A percentile compares a stretch with the other conserved stretches of the same genome.
Evolutionary conservation across 495 filamentous ascomycete genomes (phyloP).

Genomic region (Podospora tetraspora): DNA sequence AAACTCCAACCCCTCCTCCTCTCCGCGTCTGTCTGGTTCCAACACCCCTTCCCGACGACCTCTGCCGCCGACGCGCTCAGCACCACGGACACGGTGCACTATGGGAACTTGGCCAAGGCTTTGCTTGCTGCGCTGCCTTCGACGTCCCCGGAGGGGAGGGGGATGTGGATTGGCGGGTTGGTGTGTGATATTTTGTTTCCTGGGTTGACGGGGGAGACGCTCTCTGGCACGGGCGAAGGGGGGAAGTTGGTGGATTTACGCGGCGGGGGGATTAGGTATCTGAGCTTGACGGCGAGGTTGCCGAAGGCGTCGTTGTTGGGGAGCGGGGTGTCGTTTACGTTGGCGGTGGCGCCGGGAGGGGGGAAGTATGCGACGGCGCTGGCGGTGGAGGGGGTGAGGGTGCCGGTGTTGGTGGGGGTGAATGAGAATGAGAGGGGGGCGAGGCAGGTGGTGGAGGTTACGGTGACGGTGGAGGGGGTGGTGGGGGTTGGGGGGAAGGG

Average conservation of each 20-base stretch:
- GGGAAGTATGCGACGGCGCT: constrained; percentile 26
- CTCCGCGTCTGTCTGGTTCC: constrained; percentile 46
- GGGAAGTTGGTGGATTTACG: constrained; percentile 20
- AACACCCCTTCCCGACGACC: constrained; percentile 41
- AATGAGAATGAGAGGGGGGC: constrained; percentile 52
- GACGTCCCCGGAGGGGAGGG: too few relatives aligned
- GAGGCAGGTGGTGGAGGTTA: constrained; percentile 55
- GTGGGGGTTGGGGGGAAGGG: constrained; percentile 22
- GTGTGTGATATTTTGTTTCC: constrained; percentile 32
- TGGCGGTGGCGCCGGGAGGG: constrained; percentile 29
- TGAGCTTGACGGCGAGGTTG: constrained; percentile 40
- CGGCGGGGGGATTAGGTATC: constrained; percentile 25
- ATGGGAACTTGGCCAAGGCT: constrained; percentile 53
- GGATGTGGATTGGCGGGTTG: neutral
- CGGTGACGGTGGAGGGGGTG: constrained; percentile 48
- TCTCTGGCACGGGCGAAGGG: neutral
- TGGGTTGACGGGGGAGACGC: constrained; percentile 24
- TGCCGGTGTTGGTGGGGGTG: constrained; percentile 57
- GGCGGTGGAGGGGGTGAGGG: constrained; percentile 40
- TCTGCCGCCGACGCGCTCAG: constrained; percentile 43
- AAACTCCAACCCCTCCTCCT: constrained; percentile 51
- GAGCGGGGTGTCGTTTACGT: constrained; percentile 39
- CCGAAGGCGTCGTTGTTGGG: constrained; percentile 53
- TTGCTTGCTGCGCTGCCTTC: constrained; percentile 27
- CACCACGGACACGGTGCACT: constrained; percentile 53